Conservation (phyloP, 2,329 filamentous ascomycete species). For the Colletotrichum magnum region DNA sequence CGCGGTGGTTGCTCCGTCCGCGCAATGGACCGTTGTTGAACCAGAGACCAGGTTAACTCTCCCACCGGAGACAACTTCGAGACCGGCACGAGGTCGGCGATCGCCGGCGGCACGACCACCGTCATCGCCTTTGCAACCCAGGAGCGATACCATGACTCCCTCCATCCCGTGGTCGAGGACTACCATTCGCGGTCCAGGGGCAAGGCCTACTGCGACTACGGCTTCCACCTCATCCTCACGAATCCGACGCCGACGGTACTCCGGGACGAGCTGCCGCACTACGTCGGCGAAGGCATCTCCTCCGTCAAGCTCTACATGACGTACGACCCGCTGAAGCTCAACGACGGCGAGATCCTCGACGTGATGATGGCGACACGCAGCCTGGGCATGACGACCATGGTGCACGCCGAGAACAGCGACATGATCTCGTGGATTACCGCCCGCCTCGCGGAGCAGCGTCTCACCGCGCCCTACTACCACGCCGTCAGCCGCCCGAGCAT, state of each 20-base stretch:
- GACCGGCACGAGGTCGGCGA: conserved; percentile 65
- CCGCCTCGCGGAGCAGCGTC: conserved; percentile 62
- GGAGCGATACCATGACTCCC: conserved; percentile 58
- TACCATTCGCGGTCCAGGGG: conserved; percentile 60
- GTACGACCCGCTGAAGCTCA: conserved; percentile 63
- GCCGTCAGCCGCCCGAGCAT: conserved; percentile 63
- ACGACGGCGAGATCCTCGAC: conserved; percentile 63
- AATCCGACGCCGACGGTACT: conserved; percentile 59
- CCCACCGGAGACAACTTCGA: conserved; percentile 50
- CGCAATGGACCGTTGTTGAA: conserved; percentile 44
- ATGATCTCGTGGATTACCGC: conserved; percentile 68
- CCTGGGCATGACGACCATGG: conserved; percentile 58
- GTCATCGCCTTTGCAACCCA: conserved; percentile 71
- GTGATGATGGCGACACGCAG: conserved; percentile 62
- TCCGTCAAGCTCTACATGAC: conserved; percentile 69
- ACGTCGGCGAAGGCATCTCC: conserved; percentile 57
- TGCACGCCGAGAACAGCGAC: conserved; percentile 69
- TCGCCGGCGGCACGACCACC: conserved; percentile 72
- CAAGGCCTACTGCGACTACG: conserved; percentile 69
- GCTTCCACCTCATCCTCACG: conserved; percentile 66
- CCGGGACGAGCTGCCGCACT: conserved; percentile 51
- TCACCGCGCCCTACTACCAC: conserved; percentile 66
- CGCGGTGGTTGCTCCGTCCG: conserved; percentile 47
- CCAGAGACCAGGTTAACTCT: conserved; percentile 12
- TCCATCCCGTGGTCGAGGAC: conserved; percentile 61